Conservation (phyloP, 1,284 basidiomycete species). For the Malassezia equina region DNA sequence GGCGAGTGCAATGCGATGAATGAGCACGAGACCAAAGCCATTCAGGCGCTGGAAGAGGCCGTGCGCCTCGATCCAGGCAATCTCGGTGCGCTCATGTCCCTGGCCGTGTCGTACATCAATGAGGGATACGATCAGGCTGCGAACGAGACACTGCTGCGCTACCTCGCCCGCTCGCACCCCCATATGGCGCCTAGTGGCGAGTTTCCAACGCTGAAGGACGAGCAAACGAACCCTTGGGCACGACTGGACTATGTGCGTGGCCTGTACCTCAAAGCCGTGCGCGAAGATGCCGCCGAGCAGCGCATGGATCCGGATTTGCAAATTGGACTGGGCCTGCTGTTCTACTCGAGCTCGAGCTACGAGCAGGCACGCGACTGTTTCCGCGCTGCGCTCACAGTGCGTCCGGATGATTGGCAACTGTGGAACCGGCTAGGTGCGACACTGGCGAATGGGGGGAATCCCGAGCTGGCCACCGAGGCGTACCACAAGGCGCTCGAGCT, state of each 20-base stretch:
- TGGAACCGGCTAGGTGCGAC: constrained; percentile 96
- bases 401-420: constrained; percentile 81
- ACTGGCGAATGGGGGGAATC: constrained; percentile 79
- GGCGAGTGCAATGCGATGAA: constrained; percentile 94
- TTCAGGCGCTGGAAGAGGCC: constrained; percentile 53
- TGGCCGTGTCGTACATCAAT: constrained; percentile 95
- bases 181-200: constrained; percentile 54
- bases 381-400: constrained; percentile 65
- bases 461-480: constrained; percentile 88
- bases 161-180: constrained; percentile 71
- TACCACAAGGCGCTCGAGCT: constrained; percentile 87
- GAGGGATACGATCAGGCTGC: constrained; percentile 84
- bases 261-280: constrained; percentile 71
- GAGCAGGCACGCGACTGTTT: constrained; percentile 82
- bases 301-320: constrained; percentile 82
- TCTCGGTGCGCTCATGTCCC: constrained; percentile 52
- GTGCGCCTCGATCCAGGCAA: constrained; percentile 63
- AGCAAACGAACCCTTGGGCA: constrained; percentile 63
- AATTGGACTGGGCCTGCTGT: constrained; percentile 81
- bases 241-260: constrained; percentile 72
- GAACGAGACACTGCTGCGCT: constrained; percentile 74
- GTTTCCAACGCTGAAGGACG: constrained; percentile 49
- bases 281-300: constrained; percentile 54
- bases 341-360: constrained; percentile 73
- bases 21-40: constrained; percentile 59